Percentiles rank a stretch among this genome's conserved stretches.
phyloP scores from a whole-genome alignment of 441 rosid species.

The Populus hybrid region DNA sequence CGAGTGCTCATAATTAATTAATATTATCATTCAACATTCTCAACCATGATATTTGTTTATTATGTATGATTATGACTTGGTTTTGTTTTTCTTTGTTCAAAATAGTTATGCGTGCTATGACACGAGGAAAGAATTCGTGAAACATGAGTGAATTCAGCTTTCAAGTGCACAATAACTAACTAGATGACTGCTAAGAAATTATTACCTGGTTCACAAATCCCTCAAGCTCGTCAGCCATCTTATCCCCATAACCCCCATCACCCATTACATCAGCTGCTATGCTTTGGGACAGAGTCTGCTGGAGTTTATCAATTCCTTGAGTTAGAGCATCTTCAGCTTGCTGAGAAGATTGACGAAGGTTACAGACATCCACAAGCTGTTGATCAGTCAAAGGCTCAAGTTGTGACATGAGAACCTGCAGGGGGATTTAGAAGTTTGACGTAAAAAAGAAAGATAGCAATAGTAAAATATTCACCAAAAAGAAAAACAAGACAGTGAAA shows the following conservation, averaged over 20 bases:
- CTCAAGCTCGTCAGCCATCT: constrained; percentile 58
- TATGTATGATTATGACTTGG: neutral
- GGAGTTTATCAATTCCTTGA: constrained; percentile 91
- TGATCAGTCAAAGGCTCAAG: constrained; percentile 72
- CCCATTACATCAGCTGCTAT: constrained; percentile 40
- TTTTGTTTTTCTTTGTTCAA: neutral
- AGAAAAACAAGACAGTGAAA: neutral
- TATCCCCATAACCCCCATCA: constrained; percentile 32
- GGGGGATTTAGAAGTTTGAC: constrained; percentile 7
- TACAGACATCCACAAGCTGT: constrained; percentile 48
- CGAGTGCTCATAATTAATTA: neutral
- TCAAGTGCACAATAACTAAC: neutral
- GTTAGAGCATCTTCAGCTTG: too few relatives aligned
- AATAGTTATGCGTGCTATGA: neutral
- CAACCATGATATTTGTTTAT: neutral
- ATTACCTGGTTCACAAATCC: constrained; percentile 76
- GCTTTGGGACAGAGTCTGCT: constrained; percentile 64
- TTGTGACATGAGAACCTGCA: constrained; percentile 63
- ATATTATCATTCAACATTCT: neutral
- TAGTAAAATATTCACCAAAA: neutral
- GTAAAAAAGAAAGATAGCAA: neutral
- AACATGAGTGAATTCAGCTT: neutral
- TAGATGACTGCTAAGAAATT: neutral
- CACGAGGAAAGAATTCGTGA: neutral
- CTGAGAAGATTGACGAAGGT: constrained; percentile 74